Evolutionary conservation across 2,329 filamentous ascomycete genomes (phyloP), one percentile per base, ranked within the genome.

Genomic region (Colletotrichum cereale): DNA sequence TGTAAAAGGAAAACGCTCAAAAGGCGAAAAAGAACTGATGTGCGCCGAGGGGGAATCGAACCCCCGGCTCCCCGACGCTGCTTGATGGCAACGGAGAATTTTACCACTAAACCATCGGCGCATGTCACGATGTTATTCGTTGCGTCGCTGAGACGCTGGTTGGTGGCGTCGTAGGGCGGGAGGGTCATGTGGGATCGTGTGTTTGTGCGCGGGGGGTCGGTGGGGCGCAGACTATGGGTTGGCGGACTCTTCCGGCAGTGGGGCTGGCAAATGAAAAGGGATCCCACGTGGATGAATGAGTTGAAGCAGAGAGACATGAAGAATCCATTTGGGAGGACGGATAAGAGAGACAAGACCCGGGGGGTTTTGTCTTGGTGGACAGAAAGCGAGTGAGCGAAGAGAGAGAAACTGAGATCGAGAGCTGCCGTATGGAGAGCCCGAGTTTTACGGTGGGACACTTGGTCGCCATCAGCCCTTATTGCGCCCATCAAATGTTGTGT

Each of bases 71-170:
- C 60, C 60, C 60, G 60, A 62, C 60, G 60, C 60, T 62, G 60
- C 60, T 53, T 16, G 60, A 52, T 62, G 47, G 60, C 60, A 62
- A 62, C 60, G 60, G 60, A 62, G 60, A 62, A 62, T 62, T 62
- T 62, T 62, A 62, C 60, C 60, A 63, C 61, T 63, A 63, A 63
- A 63, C 61, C 61, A 63, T 63, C 61, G 61, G 47, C 48, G 61
- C 61, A 24, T 6, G 3, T 21, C 6, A 31, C n/a, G 26, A 31
- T 34, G 16, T 31, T 48, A 0, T 18, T 34, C 29, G 26, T 26
- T 5, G 47, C 21, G 24, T 38, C 14, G 11, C 36, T 42, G 8
- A 24, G 31, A 44, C 48, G 12, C 44, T 53, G 36, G 61, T 31
- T 55, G 61, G 24, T 14, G 26, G n/a, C 11, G 16, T 3, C 1